Percentiles rank a stretch among this genome's conserved stretches.
phyloP scores from a whole-genome alignment of 2,329 filamentous ascomycete genomes.

The Sphaerostilbella broomeana region DNA sequence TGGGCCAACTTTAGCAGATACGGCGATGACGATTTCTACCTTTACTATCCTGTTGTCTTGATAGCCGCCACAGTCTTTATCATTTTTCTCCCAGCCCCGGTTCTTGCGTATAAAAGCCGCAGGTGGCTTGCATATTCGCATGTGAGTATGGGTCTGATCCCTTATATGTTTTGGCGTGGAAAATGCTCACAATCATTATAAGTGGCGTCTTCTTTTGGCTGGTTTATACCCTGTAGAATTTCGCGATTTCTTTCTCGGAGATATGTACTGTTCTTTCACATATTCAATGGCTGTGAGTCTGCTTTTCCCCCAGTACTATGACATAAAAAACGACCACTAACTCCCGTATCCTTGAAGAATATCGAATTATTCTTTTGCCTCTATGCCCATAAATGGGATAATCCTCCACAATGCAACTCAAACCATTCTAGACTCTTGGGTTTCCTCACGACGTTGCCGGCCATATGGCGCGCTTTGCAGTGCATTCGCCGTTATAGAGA shows the following conservation, averaged over 20 bases:
- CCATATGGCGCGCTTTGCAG: conserved; percentile 85
- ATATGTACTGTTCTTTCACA: conserved; percentile 94
- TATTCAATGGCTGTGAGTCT: conserved; percentile 75
- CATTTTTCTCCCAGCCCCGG: conserved; percentile 67
- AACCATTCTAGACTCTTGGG: conserved; percentile 75
- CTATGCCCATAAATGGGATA: conserved; percentile 71
- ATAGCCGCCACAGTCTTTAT: conserved; percentile 61
- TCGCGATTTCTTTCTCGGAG: conserved; percentile 92
- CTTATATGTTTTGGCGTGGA: no score
- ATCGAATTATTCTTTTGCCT: conserved; percentile 91
- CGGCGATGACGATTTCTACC: conserved; percentile 60
- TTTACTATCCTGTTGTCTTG: conserved; percentile 82
- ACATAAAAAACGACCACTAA: no score
- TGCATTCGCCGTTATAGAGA: conserved; percentile 86
- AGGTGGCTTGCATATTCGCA: conserved; percentile 87
- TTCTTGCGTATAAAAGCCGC: conserved; percentile 69
- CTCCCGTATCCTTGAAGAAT: no score
- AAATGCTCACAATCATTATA: no score
- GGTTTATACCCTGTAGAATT: conserved; percentile 93
- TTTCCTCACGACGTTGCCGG: conserved; percentile 76
- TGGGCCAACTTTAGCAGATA: conserved; percentile 82
- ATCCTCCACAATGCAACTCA: conserved; percentile 76
- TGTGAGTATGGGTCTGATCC: no score
- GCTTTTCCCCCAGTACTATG: not conserved
- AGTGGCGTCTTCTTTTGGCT: conserved; percentile 81